Evolutionary conservation across 176 grass and related monocot species (phyloP).

Genomic region (Carex kokanica): DNA sequence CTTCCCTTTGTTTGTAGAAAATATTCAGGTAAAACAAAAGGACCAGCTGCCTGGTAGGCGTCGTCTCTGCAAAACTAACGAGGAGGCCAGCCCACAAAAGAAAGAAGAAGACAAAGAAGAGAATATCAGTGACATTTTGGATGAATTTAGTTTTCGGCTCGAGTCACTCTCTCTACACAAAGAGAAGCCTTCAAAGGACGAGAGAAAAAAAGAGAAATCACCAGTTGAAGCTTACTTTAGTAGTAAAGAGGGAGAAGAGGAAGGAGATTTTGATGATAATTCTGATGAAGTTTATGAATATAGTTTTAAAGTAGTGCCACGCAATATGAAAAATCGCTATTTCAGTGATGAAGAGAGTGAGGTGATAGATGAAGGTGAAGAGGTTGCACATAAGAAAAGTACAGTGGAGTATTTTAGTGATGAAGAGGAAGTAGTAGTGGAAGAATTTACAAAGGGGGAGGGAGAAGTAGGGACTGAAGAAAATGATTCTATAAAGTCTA

Average conservation of each 20-base stretch:
- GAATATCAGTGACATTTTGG: conserved; percentile 70
- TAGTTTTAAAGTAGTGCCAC: conserved; percentile 12
- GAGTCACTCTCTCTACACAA: conserved; percentile 59
- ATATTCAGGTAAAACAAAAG: conserved; percentile 24
- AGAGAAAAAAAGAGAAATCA: neutral
- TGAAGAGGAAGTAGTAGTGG: neutral
- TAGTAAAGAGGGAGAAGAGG: conserved; percentile 27
- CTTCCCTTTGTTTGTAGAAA: conserved; percentile 28
- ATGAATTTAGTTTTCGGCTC: conserved; percentile 63
- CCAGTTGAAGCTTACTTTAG: conserved; percentile 28
- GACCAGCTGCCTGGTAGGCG: conserved; percentile 67
- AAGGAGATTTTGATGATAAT: conserved; percentile 7
- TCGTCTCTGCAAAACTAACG: conserved; percentile 54
- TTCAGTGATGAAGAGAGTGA: conserved; percentile 23
- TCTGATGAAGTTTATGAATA: neutral
- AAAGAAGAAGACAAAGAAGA: conserved; percentile 11
- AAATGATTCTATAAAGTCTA: neutral
- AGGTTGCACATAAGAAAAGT: neutral
- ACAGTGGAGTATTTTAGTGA: conserved; percentile 19
- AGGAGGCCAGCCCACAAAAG: neutral
- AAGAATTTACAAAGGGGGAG: neutral
- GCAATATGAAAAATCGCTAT: conserved; percentile 10
- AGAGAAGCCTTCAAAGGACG: conserved; percentile 31
- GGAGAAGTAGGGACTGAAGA: neutral
- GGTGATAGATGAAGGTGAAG: neutral